Percentiles rank a stretch among this genome's conserved stretches.
Evolutionary conservation across 768 basidiomycete species (phyloP).

Genomic region (Lentinula sp.): DNA sequence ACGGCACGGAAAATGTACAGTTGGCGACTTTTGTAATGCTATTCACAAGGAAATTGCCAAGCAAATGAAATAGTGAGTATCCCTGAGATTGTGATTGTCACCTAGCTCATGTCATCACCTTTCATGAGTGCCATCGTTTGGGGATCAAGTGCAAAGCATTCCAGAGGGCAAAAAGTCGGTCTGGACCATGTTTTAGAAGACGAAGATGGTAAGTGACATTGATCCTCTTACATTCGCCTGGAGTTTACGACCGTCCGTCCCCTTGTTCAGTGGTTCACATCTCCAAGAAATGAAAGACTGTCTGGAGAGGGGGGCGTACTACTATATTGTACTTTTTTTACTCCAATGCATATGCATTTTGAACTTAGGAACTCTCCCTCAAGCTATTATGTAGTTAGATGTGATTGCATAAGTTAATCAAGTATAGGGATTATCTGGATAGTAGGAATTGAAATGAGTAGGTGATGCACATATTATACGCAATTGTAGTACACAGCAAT

Average conservation of each 20-base stretch:
- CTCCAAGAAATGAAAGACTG: slow-evolving; percentile 39
- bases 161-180: slow-evolving; percentile 93
- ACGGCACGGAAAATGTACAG: slow-evolving; percentile 50
- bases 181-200: slow-evolving; percentile 82
- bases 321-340: no score
- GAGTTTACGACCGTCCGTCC: slow-evolving; percentile 1
- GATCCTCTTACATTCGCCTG: slow-evolving; percentile 2
- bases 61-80: slow-evolving; percentile 89
- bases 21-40: slow-evolving; percentile 89
- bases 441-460: no score
- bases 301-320: not conserved
- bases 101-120: not conserved
- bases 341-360: no score
- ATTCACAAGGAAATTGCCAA: slow-evolving; percentile 98
- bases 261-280: slow-evolving; percentile 46
- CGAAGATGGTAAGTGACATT: slow-evolving; percentile 64
- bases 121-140: slow-evolving; percentile 75
- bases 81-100: not conserved
- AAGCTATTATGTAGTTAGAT: no score
- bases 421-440: no score
- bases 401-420: no score
- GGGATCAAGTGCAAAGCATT: slow-evolving; percentile 97
- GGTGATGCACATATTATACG: no score
- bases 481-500: no score
- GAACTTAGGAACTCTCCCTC: no score